These are phyloP conservation scores for Clarireedia monteithiana DNA, from an alignment of 2,329 filamentous ascomycete species.

Conservation along the genomic window DNA sequence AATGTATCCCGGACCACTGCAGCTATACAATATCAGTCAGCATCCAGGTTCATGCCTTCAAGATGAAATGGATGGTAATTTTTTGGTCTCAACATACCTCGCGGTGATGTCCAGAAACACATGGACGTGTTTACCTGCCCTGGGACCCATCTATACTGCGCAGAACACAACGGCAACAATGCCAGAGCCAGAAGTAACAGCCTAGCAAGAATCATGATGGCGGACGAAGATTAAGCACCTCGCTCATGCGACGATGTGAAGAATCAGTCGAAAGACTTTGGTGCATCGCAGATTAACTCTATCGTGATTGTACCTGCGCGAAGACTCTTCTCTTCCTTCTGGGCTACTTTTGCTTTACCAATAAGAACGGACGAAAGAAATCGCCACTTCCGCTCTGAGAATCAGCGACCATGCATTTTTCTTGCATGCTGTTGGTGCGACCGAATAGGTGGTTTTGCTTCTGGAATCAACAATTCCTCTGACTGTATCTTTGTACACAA, in stretches of 20 bases:
- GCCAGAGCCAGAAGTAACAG: slow-evolving; percentile 11
- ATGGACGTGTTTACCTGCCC: slow-evolving; percentile 50
- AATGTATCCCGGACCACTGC: slow-evolving; percentile 52
- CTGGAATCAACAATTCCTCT: slow-evolving; percentile 1
- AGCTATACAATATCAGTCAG: slow-evolving; percentile 34
- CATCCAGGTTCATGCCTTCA: background rate
- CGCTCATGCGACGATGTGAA: background rate
- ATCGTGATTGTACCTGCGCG: slow-evolving; percentile 3
- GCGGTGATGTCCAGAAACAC: slow-evolving; percentile 45
- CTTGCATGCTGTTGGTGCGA: slow-evolving; percentile 8
- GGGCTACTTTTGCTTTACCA: background rate
- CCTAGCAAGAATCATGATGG: slow-evolving; percentile 14
- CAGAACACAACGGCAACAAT: slow-evolving; percentile 26
- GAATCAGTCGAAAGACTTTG: slow-evolving; percentile 11
- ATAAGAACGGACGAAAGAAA: background rate
- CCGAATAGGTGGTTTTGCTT: slow-evolving; percentile 4
- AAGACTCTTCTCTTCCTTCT: background rate
- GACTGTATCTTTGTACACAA: slow-evolving; percentile 3
- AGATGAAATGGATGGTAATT: slow-evolving; percentile 1
- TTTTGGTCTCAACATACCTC: slow-evolving; percentile 28
- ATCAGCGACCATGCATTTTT: slow-evolving; percentile 6
- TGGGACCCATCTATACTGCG: slow-evolving; percentile 41
- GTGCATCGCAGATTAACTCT: slow-evolving; percentile 9
- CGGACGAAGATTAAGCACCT: slow-evolving; percentile 1
- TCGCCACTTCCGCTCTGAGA: slow-evolving; percentile 11